Percentiles rank a stretch among this genome's conserved stretches.
phyloP scores from a whole-genome alignment of 2,329 filamentous ascomycete genomes.

The Hypoxylon sp. region DNA sequence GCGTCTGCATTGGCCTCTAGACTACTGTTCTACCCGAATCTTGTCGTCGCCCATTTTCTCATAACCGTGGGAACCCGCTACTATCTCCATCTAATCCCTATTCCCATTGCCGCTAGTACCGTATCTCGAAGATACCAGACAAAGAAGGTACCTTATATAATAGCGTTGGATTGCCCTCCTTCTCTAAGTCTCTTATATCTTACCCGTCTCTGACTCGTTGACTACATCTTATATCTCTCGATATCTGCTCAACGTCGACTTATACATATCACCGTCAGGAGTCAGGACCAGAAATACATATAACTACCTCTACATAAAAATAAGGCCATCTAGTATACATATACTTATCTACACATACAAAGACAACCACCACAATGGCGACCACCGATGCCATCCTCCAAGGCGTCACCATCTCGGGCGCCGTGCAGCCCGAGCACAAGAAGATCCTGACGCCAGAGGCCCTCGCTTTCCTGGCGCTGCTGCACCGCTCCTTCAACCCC shows the following conservation, averaged over 20 bases:
- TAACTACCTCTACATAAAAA: conserved; percentile 11
- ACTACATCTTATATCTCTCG: conserved; percentile 40
- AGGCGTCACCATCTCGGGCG: conserved; percentile 87
- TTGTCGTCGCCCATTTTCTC: conserved; percentile 31
- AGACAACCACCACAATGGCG: conserved; percentile 68
- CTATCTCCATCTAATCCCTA: conserved; percentile 21
- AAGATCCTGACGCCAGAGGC: conserved; percentile 95
- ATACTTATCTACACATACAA: neutral
- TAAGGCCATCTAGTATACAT: neutral
- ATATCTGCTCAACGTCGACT: conserved; percentile 30
- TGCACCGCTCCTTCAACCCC: conserved; percentile 94
- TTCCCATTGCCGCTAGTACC: conserved; percentile 24
- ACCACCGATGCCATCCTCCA: conserved; percentile 82
- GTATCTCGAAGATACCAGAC: conserved; percentile 14
- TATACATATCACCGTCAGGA: conserved; percentile 25
- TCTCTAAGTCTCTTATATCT: conserved; percentile 4
- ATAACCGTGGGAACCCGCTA: conserved; percentile 39
- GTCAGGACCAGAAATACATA: neutral
- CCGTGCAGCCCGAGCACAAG: conserved; percentile 80
- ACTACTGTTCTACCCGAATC: conserved; percentile 29
- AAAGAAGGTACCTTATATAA: conserved; percentile 37
- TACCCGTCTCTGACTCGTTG: conserved; percentile 11
- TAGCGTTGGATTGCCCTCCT: conserved; percentile 19
- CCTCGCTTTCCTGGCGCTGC: conserved; percentile 89
- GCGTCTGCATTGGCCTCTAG: conserved; percentile 25